Evolutionary conservation across 495 filamentous ascomycete species (phyloP), one percentile per base, ranked within the genome.

Genomic region (Xylaria acuta): DNA sequence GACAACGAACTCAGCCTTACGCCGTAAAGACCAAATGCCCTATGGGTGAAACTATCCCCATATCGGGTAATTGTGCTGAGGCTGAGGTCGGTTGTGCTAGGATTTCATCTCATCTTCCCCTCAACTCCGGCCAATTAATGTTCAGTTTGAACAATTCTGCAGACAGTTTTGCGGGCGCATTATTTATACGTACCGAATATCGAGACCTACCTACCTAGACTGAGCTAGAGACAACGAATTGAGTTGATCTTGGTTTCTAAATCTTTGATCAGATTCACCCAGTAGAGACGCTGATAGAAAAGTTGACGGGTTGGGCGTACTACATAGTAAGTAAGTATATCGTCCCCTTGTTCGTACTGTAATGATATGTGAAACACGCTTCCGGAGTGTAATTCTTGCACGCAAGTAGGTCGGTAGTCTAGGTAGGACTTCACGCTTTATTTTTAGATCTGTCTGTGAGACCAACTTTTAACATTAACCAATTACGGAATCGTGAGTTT

Each of bases 361-460:
- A 56, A 32, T 56, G 27, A 56, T 18, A 22, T 51, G 25, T 54
- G 51, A 54, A 16, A 54, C 47, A 25, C 47, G n/a, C 5, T 47
- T 47, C 43, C 41, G 14, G 14, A 43, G 12, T 43, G 11, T 14
- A 43, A 16, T 43, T 3, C 41, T 43, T 43, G 41, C 18, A 47
- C 45, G 1, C 7, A 45, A 1, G 18, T 16, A 54, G 22, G 22
- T 54, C 4, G 51, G 51, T 56, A 18, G 53, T 56, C 22, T 51
- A 51, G 5, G 18, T 22, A 40, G n/a, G 59, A 27, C 56, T 43
- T 18, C 14, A 1, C 11, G 7, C 9, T 67, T 67, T 67, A 67
- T 67, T 67, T 67, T 67, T 67, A 67, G 64, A 67, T 18, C 16
- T 36, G 11, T 8, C 27, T 51, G 60, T 45, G 12, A 51, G 63